Conservation (phyloP, 1,284 basidiomycete species). For the Cutaneotrichosporon spelunceum region DNA sequence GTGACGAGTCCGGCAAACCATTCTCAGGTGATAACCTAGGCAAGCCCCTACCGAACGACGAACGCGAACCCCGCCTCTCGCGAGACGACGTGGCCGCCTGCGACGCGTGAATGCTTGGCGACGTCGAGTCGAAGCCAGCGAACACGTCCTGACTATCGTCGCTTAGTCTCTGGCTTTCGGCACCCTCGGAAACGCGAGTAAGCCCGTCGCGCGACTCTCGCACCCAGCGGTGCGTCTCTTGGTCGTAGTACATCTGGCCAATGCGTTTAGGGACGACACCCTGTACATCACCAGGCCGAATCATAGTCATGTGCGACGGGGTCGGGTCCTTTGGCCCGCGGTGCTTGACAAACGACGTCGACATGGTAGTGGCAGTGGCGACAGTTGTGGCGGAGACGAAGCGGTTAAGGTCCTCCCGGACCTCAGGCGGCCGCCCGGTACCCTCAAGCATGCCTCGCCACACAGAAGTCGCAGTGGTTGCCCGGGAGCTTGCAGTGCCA, state of each 20-base stretch:
- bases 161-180: conserved; percentile 48
- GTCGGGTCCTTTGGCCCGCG: conserved; percentile 58
- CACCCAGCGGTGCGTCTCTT: conserved; percentile 75
- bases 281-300: conserved; percentile 70
- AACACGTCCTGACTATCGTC: conserved; percentile 76
- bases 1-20: background rate
- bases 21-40: background rate
- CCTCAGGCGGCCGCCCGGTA: conserved; percentile 18
- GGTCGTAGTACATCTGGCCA: conserved; percentile 83
- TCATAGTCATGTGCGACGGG: conserved; percentile 51
- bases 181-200: conserved; percentile 43
- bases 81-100: background rate
- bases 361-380: conserved; percentile 68
- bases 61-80: background rate
- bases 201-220: conserved; percentile 54
- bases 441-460: conserved; percentile 11
- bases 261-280: conserved; percentile 65
- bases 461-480: background rate
- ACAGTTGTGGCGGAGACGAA: conserved; percentile 64
- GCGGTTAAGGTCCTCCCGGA: conserved; percentile 68
- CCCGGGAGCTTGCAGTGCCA: background rate
- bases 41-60: background rate
- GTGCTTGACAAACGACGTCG: conserved; percentile 79
- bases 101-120: background rate
- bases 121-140: conserved; percentile 68